Conservation (phyloP, 2,329 filamentous ascomycete genomes). For the Hymenoscyphus linearis region DNA sequence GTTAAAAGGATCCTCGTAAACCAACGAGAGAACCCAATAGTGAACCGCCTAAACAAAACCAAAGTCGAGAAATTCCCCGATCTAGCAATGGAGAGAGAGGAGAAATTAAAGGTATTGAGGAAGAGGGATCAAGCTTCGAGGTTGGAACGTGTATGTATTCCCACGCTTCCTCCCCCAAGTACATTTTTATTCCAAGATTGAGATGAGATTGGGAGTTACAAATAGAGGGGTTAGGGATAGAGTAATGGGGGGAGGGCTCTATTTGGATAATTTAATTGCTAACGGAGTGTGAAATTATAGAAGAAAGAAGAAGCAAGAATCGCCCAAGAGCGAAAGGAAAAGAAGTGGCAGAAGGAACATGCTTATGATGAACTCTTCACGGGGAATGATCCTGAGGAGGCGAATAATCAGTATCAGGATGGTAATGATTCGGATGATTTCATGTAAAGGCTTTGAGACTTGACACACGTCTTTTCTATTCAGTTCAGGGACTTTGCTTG, state of each 20-base stretch:
- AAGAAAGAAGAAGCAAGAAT: constrained; percentile 71
- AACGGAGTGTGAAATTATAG: too few relatives aligned
- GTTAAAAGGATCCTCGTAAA: constrained; percentile 79
- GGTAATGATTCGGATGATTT: constrained; percentile 86
- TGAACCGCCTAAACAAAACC: constrained; percentile 98
- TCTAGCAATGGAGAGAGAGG: constrained; percentile 75
- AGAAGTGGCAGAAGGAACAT: constrained; percentile 95
- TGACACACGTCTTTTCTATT: too few relatives aligned
- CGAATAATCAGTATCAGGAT: constrained; percentile 80
- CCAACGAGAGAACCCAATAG: constrained; percentile 78
- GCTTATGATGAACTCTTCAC: constrained; percentile 90
- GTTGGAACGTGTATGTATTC: constrained; percentile 52
- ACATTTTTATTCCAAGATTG: constrained; percentile 2
- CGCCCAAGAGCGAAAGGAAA: constrained; percentile 75
- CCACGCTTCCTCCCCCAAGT: not conserved
- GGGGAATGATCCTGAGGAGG: constrained; percentile 64
- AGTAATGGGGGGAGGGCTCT: too few relatives aligned
- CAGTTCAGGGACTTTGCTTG: too few relatives aligned
- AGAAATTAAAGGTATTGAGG: constrained; percentile 64
- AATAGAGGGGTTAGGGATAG: too few relatives aligned
- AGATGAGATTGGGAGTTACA: too few relatives aligned
- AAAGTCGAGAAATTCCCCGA: constrained; percentile 84
- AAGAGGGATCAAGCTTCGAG: constrained; percentile 61
- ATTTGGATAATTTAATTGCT: too few relatives aligned
- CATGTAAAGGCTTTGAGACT: constrained; percentile 56